phyloP scores from a whole-genome alignment of 1,284 basidiomycete genomes.

The Thelephora terrestris region DNA sequence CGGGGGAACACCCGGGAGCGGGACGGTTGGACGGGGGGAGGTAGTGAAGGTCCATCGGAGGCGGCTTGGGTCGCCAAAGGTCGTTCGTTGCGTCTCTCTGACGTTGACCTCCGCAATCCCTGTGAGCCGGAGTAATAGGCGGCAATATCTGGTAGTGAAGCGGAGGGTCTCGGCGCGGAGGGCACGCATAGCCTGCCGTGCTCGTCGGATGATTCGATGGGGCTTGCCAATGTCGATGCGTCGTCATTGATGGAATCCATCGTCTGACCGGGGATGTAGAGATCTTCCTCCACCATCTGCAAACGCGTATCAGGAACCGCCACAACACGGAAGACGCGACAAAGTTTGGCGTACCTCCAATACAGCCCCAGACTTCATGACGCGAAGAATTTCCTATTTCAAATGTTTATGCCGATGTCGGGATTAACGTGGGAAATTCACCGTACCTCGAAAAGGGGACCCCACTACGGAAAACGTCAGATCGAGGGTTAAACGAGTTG shows the following conservation, averaged over 20 bases:
- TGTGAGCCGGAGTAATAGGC: not conserved
- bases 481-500: slow-evolving; percentile 4
- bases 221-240: not conserved
- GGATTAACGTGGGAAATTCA: not conserved
- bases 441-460: slow-evolving; percentile 41
- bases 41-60: too few species aligned
- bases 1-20: too few species aligned
- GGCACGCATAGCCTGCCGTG: not conserved
- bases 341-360: slow-evolving; percentile 39
- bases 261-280: slow-evolving; percentile 52
- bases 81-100: too few species aligned
- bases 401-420: slow-evolving; percentile 1
- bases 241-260: not conserved
- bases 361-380: slow-evolving; percentile 58
- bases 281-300: slow-evolving; percentile 60
- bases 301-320: not conserved
- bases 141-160: slow-evolving; percentile 2
- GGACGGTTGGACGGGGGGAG: too few species aligned
- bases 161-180: not conserved
- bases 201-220: not conserved
- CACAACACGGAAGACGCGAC: too few species aligned
- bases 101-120: too few species aligned
- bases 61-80: too few species aligned
- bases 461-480: slow-evolving; percentile 37
- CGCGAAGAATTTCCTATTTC: slow-evolving; percentile 42